Evolutionary conservation across 2,329 filamentous ascomycete species (phyloP).

Genomic region (Penicillium rolfsii): DNA sequence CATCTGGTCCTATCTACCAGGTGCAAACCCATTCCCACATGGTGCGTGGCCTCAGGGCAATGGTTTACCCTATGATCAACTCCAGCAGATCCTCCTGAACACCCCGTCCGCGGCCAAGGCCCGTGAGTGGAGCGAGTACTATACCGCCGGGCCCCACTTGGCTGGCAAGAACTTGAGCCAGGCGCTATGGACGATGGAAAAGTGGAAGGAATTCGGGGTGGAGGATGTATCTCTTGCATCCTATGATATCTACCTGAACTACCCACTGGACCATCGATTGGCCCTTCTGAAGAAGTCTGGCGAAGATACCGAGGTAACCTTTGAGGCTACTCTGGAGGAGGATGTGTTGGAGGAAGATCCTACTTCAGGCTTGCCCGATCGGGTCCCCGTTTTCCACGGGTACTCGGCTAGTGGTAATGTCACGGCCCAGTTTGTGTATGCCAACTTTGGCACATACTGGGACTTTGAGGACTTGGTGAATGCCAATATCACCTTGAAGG

Average conservation of each 20-base stretch:
- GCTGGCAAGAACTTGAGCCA: constrained; percentile 78
- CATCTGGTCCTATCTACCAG: constrained; percentile 47
- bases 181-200: constrained; percentile 74
- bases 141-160: constrained; percentile 74
- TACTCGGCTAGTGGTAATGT: constrained; percentile 93
- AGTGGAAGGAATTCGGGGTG: constrained; percentile 73
- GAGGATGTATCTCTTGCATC: constrained; percentile 60
- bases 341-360: constrained; percentile 82
- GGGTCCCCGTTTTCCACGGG: constrained; percentile 89
- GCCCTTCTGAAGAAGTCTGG: constrained; percentile 61
- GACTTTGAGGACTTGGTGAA: constrained; percentile 82
- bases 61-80: constrained; percentile 57
- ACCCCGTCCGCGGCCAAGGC: constrained; percentile 61
- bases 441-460: constrained; percentile 84
- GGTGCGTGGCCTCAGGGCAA: constrained; percentile 46
- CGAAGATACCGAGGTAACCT: constrained; percentile 61
- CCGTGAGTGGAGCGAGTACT: constrained; percentile 76
- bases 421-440: constrained; percentile 82
- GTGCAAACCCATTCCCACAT: constrained; percentile 43
- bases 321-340: constrained; percentile 79
- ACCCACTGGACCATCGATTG: constrained; percentile 71
- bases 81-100: constrained; percentile 57
- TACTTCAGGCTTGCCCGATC: constrained; percentile 70
- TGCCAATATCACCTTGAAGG: constrained; percentile 73
- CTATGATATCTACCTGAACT: constrained; percentile 80